These are phyloP conservation scores for Trametes sp. DNA, from an alignment of 1,284 basidiomycete species.

Conservation along the genomic window DNA sequence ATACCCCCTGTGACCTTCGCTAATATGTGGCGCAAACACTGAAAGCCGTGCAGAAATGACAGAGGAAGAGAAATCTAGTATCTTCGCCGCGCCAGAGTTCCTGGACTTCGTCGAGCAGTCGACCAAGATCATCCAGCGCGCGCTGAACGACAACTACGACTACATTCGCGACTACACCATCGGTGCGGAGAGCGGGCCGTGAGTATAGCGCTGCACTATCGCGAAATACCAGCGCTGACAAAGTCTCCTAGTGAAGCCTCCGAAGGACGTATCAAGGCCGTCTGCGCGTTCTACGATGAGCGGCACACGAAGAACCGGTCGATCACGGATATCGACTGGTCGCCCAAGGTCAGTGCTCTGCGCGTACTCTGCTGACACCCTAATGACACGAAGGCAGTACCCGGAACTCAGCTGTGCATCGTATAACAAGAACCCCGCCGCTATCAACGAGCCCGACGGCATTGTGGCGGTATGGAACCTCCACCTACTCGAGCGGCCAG, in stretches of 20 bases:
- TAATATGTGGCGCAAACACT: conserved; percentile 13
- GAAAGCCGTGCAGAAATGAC: conserved; percentile 67
- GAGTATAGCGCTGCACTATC: neutral
- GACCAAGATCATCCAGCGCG: conserved; percentile 95
- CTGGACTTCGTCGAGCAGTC: conserved; percentile 93
- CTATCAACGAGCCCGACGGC: conserved; percentile 94
- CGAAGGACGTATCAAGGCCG: conserved; percentile 87
- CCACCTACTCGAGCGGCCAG: conserved; percentile 93
- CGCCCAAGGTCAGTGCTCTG: conserved; percentile 76
- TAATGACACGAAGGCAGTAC: conserved; percentile 61
- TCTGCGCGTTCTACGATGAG: conserved; percentile 91
- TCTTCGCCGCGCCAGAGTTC: conserved; percentile 89
- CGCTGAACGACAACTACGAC: conserved; percentile 96
- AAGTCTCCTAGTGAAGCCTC: conserved; percentile 76
- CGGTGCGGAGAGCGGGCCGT: conserved; percentile 70
- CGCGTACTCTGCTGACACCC: neutral
- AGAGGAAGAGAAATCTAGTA: conserved; percentile 82
- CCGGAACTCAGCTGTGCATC: conserved; percentile 95
- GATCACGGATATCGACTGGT: conserved; percentile 98
- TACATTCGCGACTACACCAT: conserved; percentile 96
- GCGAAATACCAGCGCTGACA: neutral
- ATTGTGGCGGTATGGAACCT: conserved; percentile 98
- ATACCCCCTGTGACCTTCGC: neutral
- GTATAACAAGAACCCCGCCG: conserved; percentile 95
- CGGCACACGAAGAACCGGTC: conserved; percentile 90